Base-by-base conservation (phyloP, 2,329 filamentous ascomycete species). In the Colletotrichum kahawae region DNA sequence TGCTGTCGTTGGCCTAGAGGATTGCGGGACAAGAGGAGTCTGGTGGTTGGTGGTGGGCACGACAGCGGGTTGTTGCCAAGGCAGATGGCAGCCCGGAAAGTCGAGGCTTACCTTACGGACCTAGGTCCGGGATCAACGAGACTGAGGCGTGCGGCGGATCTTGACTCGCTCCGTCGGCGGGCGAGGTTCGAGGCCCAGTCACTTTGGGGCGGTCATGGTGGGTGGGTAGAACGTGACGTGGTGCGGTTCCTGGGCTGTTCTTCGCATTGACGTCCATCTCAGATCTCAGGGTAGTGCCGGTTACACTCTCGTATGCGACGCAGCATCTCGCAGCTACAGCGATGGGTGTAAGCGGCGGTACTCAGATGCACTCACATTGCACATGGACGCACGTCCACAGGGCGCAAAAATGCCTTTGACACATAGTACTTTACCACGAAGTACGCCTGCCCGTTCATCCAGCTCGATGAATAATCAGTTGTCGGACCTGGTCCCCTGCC, bases 261-360 rank as follows among this genome's bases (percentile, higher is more conserved):
- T 51, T 63, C 38, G 72, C 72, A 72, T 75, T 75, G 72, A 75
- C 21, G 63, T n/a, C 69, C 63, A 72, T 72, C 48, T 72, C 36
- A 51, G 38, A 68, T 67, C 63, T 68, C 72, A 67, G 56, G 68
- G 56, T 67, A 57, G 24, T 72, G 72, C 72, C 33, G 60, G 67
- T 66, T 54, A 36, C 67, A 54, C 36, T 65, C 29, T 27, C 60
- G 48, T 65, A 66, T 54, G 71, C 67, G 60, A 65, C 36, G 18
- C 43, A 31, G 29, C 67, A 65, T 60, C 38, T 59, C 59, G 13
- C 59, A 54, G 29, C 33, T 21, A 48, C 24, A 29, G 9, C 8
- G n/a, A 24, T 12, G 57, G 57, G 18, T 34, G 18, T 18, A 34
- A 33, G 27, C 16, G 70, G 21, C 43, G n/a, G n/a, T 16, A 24